A percentile compares a stretch with the other conserved stretches of the same genome.
Conservation (phyloP, 2,329 filamentous ascomycete species). For the Fusarium phyllophilum region DNA sequence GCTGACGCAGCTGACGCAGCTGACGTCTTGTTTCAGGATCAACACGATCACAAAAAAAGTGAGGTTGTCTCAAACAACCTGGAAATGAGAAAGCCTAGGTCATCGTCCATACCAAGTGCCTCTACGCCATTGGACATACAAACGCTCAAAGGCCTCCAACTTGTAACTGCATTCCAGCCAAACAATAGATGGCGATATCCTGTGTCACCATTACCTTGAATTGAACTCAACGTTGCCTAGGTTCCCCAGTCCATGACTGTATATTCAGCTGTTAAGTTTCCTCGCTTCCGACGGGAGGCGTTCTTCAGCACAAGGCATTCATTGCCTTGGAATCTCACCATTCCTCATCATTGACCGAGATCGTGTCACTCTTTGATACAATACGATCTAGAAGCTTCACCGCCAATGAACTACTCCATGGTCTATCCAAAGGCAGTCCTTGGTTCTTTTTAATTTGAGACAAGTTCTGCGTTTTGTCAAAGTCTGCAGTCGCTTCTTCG, state of each 20-base stretch:
- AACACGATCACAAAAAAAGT: slow-evolving; percentile 8
- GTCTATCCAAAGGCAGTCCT: neutral
- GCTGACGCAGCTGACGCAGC: slow-evolving; percentile 28
- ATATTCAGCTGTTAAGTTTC: slow-evolving; percentile 1
- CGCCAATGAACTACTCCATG: neutral
- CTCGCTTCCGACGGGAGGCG: neutral
- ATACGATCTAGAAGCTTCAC: neutral
- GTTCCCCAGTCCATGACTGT: slow-evolving; percentile 21
- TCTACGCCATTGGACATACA: slow-evolving; percentile 8
- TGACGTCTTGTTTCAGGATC: slow-evolving; percentile 39
- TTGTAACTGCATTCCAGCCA: slow-evolving; percentile 24
- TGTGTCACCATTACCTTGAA: neutral
- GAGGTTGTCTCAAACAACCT: slow-evolving; percentile 25
- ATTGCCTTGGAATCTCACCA: neutral
- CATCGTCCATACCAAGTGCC: slow-evolving; percentile 19
- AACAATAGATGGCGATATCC: neutral
- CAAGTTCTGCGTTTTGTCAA: neutral
- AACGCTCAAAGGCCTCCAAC: slow-evolving; percentile 12
- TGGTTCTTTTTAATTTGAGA: neutral
- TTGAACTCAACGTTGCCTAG: slow-evolving; percentile 22
- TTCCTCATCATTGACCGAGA: neutral
- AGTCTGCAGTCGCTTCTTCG: neutral
- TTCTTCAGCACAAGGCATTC: slow-evolving; percentile 18
- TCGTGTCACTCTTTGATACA: neutral
- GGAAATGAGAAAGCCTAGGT: neutral